Conservation (phyloP, 257 asterid species). For the Euphrasia confusa region DNA sequence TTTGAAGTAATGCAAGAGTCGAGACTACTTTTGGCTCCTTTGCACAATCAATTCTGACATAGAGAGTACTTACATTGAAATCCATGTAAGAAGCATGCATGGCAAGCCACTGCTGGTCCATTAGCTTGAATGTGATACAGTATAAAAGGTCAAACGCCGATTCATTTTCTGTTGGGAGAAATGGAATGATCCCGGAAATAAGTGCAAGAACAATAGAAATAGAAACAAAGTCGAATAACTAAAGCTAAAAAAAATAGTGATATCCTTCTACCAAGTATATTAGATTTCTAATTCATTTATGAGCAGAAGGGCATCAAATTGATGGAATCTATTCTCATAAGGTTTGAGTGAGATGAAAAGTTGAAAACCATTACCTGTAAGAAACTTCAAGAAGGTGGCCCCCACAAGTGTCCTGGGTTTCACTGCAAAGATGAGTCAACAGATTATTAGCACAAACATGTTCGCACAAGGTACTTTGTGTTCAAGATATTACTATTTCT, state of each 20-base stretch:
- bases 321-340: background rate
- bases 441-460: slow-evolving; percentile 18
- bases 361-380: slow-evolving; percentile 54
- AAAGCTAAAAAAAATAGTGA: background rate
- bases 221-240: background rate
- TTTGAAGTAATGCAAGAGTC: too few species aligned
- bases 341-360: slow-evolving; percentile 10
- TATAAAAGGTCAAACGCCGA: slow-evolving; percentile 91
- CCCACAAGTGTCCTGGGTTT: slow-evolving; percentile 86
- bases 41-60: background rate
- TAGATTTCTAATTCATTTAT: slow-evolving; percentile 4
- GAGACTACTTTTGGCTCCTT: too few species aligned
- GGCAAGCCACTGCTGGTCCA: slow-evolving; percentile 94
- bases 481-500: background rate
- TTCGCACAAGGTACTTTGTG: background rate
- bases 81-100: slow-evolving; percentile 99
- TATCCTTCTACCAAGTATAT: background rate
- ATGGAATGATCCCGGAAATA: slow-evolving; percentile 16
- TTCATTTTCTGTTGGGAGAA: slow-evolving; percentile 64
- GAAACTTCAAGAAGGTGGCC: slow-evolving; percentile 90
- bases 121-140: slow-evolving; percentile 93
- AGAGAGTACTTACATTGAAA: slow-evolving; percentile 59
- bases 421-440: slow-evolving; percentile 45
- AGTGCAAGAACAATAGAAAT: slow-evolving; percentile 12
- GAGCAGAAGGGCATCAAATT: slow-evolving; percentile 15